Evolutionary conservation across 345 rosid species (phyloP), one percentile per base, ranked within the genome.

Genomic region (Boechera divaricarpa): DNA sequence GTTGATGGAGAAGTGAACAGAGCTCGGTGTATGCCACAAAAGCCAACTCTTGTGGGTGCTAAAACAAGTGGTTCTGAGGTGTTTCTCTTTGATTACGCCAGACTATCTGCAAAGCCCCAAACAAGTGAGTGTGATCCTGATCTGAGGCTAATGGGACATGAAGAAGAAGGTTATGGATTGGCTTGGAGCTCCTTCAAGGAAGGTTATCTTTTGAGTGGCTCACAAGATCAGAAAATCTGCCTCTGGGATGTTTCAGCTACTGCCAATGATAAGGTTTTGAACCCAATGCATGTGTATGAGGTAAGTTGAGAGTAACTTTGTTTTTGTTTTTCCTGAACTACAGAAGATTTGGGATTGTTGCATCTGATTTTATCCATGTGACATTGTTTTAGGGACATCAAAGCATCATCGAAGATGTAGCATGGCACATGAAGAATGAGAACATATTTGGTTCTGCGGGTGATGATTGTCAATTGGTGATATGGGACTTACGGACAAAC

Each of bases 1-100:
- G 88, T 86, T 77, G 97, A 91, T 72, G 98, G 99, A 56, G 98
- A 95, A 83, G 94, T 95, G 71, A 95, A 95, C 69, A 86, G 90
- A 75, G 99, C 99, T 0, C 63, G 96, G 35, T 91, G 89, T 67
- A 92, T 95, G 99, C 98, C 97, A 0, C 99, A 92, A 77, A 91
- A 86, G 38, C 88, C 90, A 11, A 71, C 76, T 12, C 64, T 95
- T 66, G 79, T 93, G 6, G 96, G 86, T 79, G 91, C 94, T 4
- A 92, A 91, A 84, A 95, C 99, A 1, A 89, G 87, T 82, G 88
- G 91, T 12, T 80, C 80, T 44, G 97, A 92, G 72, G 94, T 92
- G 59, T 87, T 86, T 79, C 82, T 95, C 58, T 86, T 95, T 86
- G 96, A 92, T 82, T 84, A 74, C 77, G 64, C 80, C 41, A 92